phyloP scores from a whole-genome alignment of 805 yeast genomes.

The Komagataella pastoris region DNA sequence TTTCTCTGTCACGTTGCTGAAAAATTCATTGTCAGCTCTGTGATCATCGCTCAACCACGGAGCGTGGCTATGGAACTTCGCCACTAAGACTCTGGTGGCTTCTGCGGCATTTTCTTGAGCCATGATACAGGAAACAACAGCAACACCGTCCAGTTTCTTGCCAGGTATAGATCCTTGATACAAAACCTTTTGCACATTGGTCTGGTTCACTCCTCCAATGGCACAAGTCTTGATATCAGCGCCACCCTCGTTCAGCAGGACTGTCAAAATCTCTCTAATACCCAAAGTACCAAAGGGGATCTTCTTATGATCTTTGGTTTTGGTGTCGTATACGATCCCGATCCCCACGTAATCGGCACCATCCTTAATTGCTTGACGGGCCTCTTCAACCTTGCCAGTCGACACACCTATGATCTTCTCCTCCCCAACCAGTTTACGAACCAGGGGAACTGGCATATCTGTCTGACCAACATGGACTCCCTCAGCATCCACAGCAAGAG shows the following conservation, averaged over 20 bases:
- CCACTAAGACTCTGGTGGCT: conserved; percentile 29
- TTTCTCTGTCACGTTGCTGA: background rate
- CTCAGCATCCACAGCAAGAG: conserved; percentile 79
- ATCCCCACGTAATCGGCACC: conserved; percentile 71
- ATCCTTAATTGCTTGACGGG: conserved; percentile 30
- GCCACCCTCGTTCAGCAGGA: conserved; percentile 22
- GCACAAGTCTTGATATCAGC: conserved; percentile 47
- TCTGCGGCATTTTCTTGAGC: conserved; percentile 38
- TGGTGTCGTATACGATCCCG: conserved; percentile 66
- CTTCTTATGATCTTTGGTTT: conserved; percentile 47
- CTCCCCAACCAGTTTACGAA: conserved; percentile 54
- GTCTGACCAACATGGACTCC: conserved; percentile 92
- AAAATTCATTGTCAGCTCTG: background rate
- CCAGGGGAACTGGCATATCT: conserved; percentile 57
- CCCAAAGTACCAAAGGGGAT: conserved; percentile 63
- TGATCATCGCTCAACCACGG: conserved; percentile 9
- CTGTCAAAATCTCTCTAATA: conserved; percentile 34
- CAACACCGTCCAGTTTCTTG: conserved; percentile 59
- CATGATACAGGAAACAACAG: conserved; percentile 81
- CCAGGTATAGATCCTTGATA: conserved; percentile 33
- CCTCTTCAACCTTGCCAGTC: conserved; percentile 47
- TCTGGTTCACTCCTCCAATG: conserved; percentile 65
- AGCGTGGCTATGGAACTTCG: conserved; percentile 16
- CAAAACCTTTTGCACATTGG: conserved; percentile 46
- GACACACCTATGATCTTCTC: conserved; percentile 73